Base-by-base conservation (phyloP, 371 early-diverging fungal species). In the Zopfochytrium polystomum region DNA sequence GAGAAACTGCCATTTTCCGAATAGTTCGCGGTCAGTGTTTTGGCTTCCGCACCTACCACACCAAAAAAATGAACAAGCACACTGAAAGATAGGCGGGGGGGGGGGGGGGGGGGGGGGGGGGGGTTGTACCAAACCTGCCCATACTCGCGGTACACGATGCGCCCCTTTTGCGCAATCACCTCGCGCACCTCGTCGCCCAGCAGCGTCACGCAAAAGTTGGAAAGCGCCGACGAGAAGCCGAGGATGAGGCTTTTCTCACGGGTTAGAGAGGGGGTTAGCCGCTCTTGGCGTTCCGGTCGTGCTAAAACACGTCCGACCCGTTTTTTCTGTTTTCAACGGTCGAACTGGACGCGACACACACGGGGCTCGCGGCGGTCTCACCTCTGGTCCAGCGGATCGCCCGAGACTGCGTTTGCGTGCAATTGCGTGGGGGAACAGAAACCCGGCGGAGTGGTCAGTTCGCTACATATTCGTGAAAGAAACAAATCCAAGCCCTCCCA, bases 181-280 rank as follows among this genome's bases (percentile, higher is more conserved):
- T 82, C 80, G 15, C 67, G 65, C 11, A 80, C 62, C 15, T 74
- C 76, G 53, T 82, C 80, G 3, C 76, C 75, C n/a, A 82, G 64
- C 29, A 82, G 65, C 23, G 79, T 71, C n/a, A 63, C 63, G 49
- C 74, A 71, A 48, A 82, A 79, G 59, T 78, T 80, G 6, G 80
- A 76, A 0, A 78, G 55, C 1, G 80, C 77, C 4, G 80, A 76
- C 15, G 80, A 72, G 61, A 82, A 82, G 4, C 77, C 82, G 31
- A 79, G 66, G 0, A 79, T 65, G 13, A 82, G 55, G 42, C 80
- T 80, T 20, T 2, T 3, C 31, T 34, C 5, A 35, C 31, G 31
- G 30, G 18, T 25, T 15, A 22, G 22, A 4, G 20, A 20, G 2
- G 20, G 4, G 13, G 4, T 1, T 2, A 63, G 26, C 42, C 3